Conservation (phyloP, 345 rosid genomes). For the Brassica rapa region DNA sequence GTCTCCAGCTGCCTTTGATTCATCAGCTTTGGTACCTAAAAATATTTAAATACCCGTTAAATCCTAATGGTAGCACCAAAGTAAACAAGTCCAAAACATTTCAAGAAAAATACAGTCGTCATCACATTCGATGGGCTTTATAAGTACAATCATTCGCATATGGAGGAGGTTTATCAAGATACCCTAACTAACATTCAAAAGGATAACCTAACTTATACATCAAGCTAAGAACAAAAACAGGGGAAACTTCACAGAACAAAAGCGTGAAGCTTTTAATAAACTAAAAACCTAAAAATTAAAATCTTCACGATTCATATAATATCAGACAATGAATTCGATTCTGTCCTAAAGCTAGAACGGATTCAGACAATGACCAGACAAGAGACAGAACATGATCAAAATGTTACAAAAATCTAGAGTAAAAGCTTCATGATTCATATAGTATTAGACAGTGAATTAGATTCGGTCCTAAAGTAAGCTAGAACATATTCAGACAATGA, state of each 20-base stretch:
- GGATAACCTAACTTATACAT: background rate
- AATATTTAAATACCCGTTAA: background rate
- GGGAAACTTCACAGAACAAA: conserved; percentile 18
- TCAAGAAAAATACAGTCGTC: background rate
- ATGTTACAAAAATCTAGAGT: background rate
- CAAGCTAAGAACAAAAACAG: conserved; percentile 1
- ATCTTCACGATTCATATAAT: background rate
- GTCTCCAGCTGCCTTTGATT: conserved; percentile 59
- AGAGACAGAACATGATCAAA: background rate
- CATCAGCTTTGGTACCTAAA: conserved; percentile 73
- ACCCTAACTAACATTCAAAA: background rate
- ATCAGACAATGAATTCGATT: background rate
- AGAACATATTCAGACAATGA: background rate
- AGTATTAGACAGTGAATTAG: background rate
- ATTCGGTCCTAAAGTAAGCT: too few relatives aligned
- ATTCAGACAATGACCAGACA: background rate
- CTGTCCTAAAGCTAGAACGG: background rate
- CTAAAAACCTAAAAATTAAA: background rate
- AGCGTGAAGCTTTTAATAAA: background rate
- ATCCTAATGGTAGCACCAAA: background rate
- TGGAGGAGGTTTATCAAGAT: background rate
- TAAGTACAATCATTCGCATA: background rate
- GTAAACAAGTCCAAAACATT: background rate
- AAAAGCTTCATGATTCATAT: background rate
- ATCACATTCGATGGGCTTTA: background rate